Conservation (phyloP, 169 alveolate species). For the Plasmodium adleri region DNA sequence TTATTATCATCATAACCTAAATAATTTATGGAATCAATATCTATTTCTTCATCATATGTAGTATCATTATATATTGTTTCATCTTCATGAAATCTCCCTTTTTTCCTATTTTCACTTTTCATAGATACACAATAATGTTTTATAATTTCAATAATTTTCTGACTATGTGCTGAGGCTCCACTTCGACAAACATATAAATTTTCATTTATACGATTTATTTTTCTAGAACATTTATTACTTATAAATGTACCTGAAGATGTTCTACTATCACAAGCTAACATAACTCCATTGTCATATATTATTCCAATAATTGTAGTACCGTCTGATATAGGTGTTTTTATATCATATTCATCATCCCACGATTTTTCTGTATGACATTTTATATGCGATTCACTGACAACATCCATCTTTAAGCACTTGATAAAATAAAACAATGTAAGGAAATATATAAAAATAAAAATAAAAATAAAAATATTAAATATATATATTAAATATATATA, state of each 20-base stretch:
- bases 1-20: neutral
- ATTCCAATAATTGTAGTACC: constrained; percentile 94
- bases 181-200: constrained; percentile 93
- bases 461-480: too few relatives aligned
- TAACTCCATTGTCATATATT: constrained; percentile 92
- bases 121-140: constrained; percentile 88
- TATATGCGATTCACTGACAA: too few relatives aligned
- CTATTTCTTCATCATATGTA: constrained; percentile 47
- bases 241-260: constrained; percentile 95
- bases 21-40: constrained; percentile 15
- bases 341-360: constrained; percentile 6
- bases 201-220: constrained; percentile 90
- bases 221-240: constrained; percentile 93
- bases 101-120: constrained; percentile 87
- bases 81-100: constrained; percentile 84
- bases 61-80: constrained; percentile 80
- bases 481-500: too few relatives aligned
- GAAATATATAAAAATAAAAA: too few relatives aligned
- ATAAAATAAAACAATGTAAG: too few relatives aligned
- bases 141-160: constrained; percentile 88
- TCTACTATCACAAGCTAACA: constrained; percentile 95
- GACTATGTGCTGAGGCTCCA: constrained; percentile 97
- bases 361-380: too few relatives aligned
- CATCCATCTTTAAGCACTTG: too few relatives aligned
- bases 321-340: constrained; percentile 78